phyloP scores from a whole-genome alignment of 306 rosid species.

The Senna tora region DNA sequence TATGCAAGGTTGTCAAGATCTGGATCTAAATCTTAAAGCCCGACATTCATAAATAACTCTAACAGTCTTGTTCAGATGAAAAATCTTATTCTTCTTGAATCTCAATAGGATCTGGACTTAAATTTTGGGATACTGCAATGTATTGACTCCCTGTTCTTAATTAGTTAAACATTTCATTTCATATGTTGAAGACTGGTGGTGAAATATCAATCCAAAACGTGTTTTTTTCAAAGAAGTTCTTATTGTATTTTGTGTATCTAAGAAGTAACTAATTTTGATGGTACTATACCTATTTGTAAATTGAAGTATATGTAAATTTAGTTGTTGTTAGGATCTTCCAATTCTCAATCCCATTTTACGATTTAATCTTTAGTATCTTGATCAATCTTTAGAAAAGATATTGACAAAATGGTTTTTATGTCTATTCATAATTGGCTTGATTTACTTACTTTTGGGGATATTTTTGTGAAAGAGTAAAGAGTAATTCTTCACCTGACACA shows the following conservation, averaged over 20 bases:
- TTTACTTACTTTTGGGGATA: no score
- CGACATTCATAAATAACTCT: background rate
- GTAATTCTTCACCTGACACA: constrained; percentile 17
- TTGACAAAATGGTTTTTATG: background rate
- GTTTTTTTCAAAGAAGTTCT: background rate
- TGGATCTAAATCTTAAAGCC: background rate
- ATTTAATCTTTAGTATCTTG: background rate
- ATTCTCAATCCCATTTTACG: background rate
- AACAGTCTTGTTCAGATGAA: background rate
- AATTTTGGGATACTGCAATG: background rate
- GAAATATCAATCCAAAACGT: background rate
- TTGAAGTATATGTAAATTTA: background rate
- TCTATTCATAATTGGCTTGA: background rate
- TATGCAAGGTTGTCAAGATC: background rate
- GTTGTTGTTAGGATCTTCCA: background rate
- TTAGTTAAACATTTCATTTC: no score
- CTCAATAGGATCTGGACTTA: background rate
- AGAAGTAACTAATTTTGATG: background rate
- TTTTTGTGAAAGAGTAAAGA: background rate
- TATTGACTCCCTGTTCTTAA: background rate
- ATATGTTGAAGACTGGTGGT: no score
- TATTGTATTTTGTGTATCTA: background rate
- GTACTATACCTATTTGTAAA: background rate
- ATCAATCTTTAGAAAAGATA: background rate
- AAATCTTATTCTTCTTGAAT: background rate